A percentile compares a stretch with the other conserved stretches of the same genome.
Evolutionary conservation across 768 basidiomycete species (phyloP).

Genomic region (Suillus decipiens): DNA sequence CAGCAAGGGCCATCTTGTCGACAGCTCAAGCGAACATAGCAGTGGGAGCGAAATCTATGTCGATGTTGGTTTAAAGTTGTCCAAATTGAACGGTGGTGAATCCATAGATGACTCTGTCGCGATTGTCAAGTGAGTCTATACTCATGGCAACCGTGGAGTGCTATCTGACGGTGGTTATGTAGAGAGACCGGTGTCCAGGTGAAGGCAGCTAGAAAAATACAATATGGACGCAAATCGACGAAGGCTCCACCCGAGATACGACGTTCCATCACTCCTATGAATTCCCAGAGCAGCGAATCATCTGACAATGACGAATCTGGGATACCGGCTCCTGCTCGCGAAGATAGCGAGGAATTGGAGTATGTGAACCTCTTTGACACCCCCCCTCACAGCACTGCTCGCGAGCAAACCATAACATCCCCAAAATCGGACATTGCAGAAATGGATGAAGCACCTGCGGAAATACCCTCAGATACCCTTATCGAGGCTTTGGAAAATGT

Average conservation of each 20-base stretch:
- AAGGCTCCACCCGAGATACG: background rate
- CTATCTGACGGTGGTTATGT: background rate
- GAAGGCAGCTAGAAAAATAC: conserved; percentile 21
- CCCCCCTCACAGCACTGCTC: background rate
- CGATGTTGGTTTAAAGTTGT: background rate
- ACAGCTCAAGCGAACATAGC: conserved; percentile 1
- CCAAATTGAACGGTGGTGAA: background rate
- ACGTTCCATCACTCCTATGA: background rate
- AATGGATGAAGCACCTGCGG: conserved; percentile 16
- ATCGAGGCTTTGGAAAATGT: conserved; percentile 37
- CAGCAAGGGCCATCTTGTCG: background rate
- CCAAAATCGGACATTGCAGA: conserved; percentile 10
- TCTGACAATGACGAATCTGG: background rate
- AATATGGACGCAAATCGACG: conserved; percentile 20
- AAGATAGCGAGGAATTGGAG: conserved; percentile 6
- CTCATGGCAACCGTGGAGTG: background rate
- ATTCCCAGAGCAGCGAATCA: conserved; percentile 1
- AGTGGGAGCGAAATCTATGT: background rate
- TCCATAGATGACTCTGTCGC: background rate
- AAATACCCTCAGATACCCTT: conserved; percentile 36
- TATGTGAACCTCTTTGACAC: background rate
- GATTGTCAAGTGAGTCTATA: background rate
- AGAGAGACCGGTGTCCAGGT: background rate
- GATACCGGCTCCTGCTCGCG: background rate
- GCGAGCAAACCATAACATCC: background rate